These are phyloP conservation scores for Colletotrichum magnum DNA, from an alignment of 2,329 filamentous ascomycete genomes.

Conservation along the genomic window DNA sequence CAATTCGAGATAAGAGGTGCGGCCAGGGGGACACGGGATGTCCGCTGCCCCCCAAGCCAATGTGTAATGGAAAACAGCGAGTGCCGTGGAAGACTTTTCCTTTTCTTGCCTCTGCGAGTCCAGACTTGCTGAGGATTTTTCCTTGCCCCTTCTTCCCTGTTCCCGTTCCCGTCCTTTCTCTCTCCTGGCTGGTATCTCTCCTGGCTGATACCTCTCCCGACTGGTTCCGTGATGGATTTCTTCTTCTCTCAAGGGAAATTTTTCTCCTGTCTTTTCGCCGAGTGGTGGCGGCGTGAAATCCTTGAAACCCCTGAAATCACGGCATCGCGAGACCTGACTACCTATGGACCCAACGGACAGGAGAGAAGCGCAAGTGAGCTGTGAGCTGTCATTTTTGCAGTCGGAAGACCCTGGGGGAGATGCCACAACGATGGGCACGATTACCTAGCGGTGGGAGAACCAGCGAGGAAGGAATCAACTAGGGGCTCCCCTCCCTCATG, in stretches of 20 bases:
- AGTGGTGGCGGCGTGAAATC: constrained; percentile 24
- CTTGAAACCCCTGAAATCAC: background rate
- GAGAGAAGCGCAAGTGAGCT: background rate
- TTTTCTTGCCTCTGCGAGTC: background rate
- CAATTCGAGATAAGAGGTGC: constrained; percentile 38
- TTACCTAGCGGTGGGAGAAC: too few species aligned
- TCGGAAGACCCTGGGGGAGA: too few species aligned
- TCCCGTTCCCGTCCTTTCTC: background rate
- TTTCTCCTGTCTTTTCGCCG: background rate
- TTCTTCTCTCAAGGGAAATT: background rate
- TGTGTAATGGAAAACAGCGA: constrained; percentile 41
- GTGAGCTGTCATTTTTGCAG: constrained; percentile 8
- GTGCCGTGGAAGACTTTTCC: constrained; percentile 21
- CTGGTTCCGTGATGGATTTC: constrained; percentile 10
- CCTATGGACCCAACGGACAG: background rate
- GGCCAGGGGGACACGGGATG: constrained; percentile 25
- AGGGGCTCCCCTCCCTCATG: background rate
- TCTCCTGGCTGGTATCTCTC: too few species aligned
- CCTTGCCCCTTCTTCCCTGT: background rate
- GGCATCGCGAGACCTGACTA: background rate
- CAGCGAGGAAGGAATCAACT: background rate
- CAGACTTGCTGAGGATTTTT: constrained; percentile 47
- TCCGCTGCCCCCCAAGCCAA: constrained; percentile 16
- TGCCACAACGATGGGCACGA: background rate
- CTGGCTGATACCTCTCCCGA: background rate